Evolutionary conservation across 257 asterid species (phyloP).

Genomic region (Solanum okadae): DNA sequence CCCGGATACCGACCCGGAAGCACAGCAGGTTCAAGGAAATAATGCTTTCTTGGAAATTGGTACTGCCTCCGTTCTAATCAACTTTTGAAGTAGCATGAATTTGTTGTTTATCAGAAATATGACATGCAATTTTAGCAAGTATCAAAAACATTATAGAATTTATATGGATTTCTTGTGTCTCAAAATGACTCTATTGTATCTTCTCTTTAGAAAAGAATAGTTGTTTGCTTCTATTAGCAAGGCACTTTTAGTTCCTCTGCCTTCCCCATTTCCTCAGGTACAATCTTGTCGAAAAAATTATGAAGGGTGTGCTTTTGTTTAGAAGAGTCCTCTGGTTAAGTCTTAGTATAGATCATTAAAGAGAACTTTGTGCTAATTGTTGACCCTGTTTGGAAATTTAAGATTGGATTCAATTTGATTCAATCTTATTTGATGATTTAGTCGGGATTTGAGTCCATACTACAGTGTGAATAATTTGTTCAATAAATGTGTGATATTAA

Average conservation of each 20-base stretch:
- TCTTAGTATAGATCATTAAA: neutral
- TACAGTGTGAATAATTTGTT: neutral
- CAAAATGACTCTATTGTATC: neutral
- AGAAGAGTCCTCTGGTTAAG: neutral
- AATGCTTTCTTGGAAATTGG: slow-evolving; percentile 35
- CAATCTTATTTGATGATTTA: neutral
- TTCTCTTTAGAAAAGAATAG: neutral
- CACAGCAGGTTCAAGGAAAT: slow-evolving; percentile 17
- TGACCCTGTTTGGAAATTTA: neutral
- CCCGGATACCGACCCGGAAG: slow-evolving; percentile 60
- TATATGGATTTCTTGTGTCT: neutral
- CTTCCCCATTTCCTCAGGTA: neutral
- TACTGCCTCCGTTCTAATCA: neutral
- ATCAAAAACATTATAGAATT: neutral
- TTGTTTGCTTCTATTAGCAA: neutral
- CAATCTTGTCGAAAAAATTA: neutral
- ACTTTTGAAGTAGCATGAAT: neutral
- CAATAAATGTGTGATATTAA: neutral
- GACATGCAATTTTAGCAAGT: neutral
- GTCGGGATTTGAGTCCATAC: neutral
- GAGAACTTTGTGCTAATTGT: neutral
- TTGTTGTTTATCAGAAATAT: neutral
- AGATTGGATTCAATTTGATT: neutral
- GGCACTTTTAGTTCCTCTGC: neutral
- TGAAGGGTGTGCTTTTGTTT: neutral